Evolutionary conservation across 768 basidiomycete genomes (phyloP).

Genomic region (Trametes coccinea): DNA sequence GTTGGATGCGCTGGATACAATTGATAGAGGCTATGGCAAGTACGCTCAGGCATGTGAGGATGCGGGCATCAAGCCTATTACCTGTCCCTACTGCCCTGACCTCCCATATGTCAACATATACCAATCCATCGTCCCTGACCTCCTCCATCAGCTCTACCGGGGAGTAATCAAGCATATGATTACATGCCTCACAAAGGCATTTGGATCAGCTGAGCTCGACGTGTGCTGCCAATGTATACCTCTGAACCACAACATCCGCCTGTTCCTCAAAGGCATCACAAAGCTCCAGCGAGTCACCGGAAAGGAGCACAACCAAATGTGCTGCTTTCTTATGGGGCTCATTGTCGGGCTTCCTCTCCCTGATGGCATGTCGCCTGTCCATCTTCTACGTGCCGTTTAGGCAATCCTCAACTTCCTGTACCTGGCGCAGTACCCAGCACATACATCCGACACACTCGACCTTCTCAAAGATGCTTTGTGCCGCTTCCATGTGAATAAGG

Average conservation of each 20-base stretch:
- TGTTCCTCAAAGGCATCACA: slow-evolving; percentile 43
- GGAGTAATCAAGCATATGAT: slow-evolving; percentile 30
- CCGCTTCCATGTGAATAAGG: no score
- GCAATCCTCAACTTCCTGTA: no score
- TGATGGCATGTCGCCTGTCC: no score
- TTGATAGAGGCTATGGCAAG: no score
- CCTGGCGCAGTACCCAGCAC: no score
- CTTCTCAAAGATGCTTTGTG: no score
- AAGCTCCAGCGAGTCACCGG: slow-evolving; percentile 41
- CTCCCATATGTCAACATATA: slow-evolving; percentile 43
- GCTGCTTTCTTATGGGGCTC: slow-evolving; percentile 12
- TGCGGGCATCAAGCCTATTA: no score
- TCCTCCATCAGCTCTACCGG: slow-evolving; percentile 46
- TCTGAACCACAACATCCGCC: slow-evolving; percentile 18
- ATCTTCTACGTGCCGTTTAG: no score
- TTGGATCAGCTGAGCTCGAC: no score
- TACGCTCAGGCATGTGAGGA: no score
- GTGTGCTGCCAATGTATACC: neutral
- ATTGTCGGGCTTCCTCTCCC: slow-evolving; percentile 24
- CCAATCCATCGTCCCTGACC: slow-evolving; percentile 36
- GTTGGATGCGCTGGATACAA: no score
- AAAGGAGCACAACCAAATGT: slow-evolving; percentile 20
- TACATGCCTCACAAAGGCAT: slow-evolving; percentile 17
- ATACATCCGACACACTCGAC: no score
- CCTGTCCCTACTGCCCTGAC: neutral